Evolutionary conservation across 495 filamentous ascomycete genomes (phyloP).

Genomic region (Choiromyces venosus): DNA sequence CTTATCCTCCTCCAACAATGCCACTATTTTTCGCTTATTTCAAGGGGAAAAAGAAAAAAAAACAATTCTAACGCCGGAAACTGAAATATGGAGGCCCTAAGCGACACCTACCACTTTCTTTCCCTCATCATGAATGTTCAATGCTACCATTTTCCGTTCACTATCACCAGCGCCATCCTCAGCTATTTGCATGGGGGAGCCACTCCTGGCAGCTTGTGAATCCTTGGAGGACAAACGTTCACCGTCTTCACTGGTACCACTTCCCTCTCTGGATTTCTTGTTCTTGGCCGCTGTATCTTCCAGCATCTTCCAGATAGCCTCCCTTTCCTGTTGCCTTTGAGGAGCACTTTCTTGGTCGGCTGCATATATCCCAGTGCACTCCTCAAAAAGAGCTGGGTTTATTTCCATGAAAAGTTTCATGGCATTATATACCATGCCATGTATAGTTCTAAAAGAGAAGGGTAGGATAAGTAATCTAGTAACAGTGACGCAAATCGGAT

Average conservation of each 20-base stretch:
- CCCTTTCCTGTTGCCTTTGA: slow-evolving; percentile 65
- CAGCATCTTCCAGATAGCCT: slow-evolving; percentile 81
- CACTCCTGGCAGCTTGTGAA: slow-evolving; percentile 45
- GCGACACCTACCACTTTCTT: slow-evolving; percentile 44
- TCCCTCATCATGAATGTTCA: slow-evolving; percentile 58
- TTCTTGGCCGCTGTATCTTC: slow-evolving; percentile 69
- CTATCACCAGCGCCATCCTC: slow-evolving; percentile 61
- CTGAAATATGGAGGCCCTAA: slow-evolving; percentile 38
- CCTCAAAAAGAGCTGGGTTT: slow-evolving; percentile 96
- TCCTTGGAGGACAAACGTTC: slow-evolving; percentile 39
- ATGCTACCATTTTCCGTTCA: slow-evolving; percentile 60
- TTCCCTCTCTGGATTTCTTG: slow-evolving; percentile 45
- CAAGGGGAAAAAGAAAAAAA: slow-evolving; percentile 16
- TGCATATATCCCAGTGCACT: slow-evolving; percentile 97
- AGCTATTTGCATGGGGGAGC: slow-evolving; percentile 52
- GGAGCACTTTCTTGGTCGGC: slow-evolving; percentile 87
- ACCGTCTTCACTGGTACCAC: slow-evolving; percentile 24
- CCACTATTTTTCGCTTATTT: slow-evolving; percentile 17
- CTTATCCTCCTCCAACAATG: slow-evolving; percentile 13
- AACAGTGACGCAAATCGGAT: background rate
- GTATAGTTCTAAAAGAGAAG: slow-evolving; percentile 70
- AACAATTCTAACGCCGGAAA: slow-evolving; percentile 38
- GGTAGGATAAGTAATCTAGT: slow-evolving; percentile 3
- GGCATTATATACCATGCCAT: slow-evolving; percentile 99
- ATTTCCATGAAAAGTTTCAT: slow-evolving; percentile 99